Conservation (phyloP, 2,329 filamentous ascomycete species). For the Neurospora crassa region DNA sequence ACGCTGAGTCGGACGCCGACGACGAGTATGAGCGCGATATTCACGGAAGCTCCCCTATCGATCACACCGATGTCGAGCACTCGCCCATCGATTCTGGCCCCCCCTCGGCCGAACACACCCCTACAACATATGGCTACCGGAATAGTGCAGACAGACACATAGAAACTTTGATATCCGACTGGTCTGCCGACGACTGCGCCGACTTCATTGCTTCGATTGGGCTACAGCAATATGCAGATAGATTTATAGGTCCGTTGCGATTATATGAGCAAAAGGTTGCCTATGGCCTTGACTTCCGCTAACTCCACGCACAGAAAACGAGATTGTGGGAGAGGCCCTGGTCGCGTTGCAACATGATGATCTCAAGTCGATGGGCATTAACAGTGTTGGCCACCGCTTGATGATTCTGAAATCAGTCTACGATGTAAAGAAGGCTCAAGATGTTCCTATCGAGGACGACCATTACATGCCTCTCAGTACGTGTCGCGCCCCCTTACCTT, state of each 20-base stretch:
- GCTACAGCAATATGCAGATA: slow-evolving; percentile 71
- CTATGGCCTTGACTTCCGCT: background rate
- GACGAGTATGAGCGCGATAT: slow-evolving; percentile 74
- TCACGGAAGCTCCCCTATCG: slow-evolving; percentile 56
- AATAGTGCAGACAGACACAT: slow-evolving; percentile 56
- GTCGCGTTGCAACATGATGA: slow-evolving; percentile 86
- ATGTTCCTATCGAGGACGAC: slow-evolving; percentile 81
- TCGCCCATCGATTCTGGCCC: slow-evolving; percentile 65
- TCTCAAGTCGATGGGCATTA: slow-evolving; percentile 87
- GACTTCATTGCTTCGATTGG: slow-evolving; percentile 78
- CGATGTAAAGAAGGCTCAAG: slow-evolving; percentile 90
- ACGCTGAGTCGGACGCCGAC: slow-evolving; percentile 72
- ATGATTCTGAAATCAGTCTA: slow-evolving; percentile 95
- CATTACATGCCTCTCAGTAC: slow-evolving; percentile 89
- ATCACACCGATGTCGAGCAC: slow-evolving; percentile 55
- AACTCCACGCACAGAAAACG: slow-evolving; percentile 57
- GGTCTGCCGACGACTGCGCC: slow-evolving; percentile 79
- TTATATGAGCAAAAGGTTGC: background rate
- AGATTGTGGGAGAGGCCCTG: slow-evolving; percentile 85
- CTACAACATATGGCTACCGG: slow-evolving; percentile 66
- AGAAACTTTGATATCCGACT: slow-evolving; percentile 68
- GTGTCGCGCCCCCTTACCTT: slow-evolving; percentile 24
- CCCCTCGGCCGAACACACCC: slow-evolving; percentile 64
- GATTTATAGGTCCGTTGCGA: slow-evolving; percentile 59
- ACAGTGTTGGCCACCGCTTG: slow-evolving; percentile 85